A percentile compares a stretch with the other conserved stretches of the same genome.
phyloP scores from a whole-genome alignment of 2,329 filamentous ascomycete genomes.

The Talaromyces sp. region DNA sequence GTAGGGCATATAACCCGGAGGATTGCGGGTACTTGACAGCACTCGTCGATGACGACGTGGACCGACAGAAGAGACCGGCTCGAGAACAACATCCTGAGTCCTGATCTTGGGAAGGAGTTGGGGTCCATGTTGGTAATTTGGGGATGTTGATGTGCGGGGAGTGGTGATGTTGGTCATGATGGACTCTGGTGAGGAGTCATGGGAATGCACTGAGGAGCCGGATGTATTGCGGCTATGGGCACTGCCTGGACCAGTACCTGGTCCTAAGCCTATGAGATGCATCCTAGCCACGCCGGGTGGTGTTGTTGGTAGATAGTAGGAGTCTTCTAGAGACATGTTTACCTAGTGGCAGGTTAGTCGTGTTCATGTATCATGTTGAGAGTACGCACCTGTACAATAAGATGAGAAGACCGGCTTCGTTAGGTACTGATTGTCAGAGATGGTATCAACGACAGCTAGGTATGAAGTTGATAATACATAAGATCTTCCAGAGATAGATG shows the following conservation, averaged over 20 bases:
- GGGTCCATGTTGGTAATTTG: slow-evolving; percentile 71
- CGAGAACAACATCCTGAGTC: slow-evolving; percentile 74
- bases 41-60: slow-evolving; percentile 58
- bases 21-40: slow-evolving; percentile 53
- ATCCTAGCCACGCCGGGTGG: slow-evolving; percentile 40
- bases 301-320: slow-evolving; percentile 45
- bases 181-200: slow-evolving; percentile 67
- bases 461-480: not conserved
- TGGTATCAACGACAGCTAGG: not conserved
- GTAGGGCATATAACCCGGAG: slow-evolving; percentile 52
- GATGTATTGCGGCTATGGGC: slow-evolving; percentile 62
- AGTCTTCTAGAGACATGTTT: slow-evolving; percentile 43
- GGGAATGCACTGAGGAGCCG: slow-evolving; percentile 63
- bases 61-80: slow-evolving; percentile 48
- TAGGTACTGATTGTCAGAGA: not conserved
- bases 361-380: not conserved
- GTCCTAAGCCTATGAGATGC: slow-evolving; percentile 25
- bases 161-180: slow-evolving; percentile 66
- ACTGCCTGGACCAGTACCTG: slow-evolving; percentile 16
- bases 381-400: not conserved
- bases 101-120: slow-evolving; percentile 81
- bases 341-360: not conserved
- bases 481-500: not conserved
- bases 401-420: slow-evolving; percentile 6
- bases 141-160: slow-evolving; percentile 63